Evolutionary conservation across 2,329 filamentous ascomycete species (phyloP), one percentile per base, ranked within the genome.

Genomic region (Chaetomiaceae sp.): DNA sequence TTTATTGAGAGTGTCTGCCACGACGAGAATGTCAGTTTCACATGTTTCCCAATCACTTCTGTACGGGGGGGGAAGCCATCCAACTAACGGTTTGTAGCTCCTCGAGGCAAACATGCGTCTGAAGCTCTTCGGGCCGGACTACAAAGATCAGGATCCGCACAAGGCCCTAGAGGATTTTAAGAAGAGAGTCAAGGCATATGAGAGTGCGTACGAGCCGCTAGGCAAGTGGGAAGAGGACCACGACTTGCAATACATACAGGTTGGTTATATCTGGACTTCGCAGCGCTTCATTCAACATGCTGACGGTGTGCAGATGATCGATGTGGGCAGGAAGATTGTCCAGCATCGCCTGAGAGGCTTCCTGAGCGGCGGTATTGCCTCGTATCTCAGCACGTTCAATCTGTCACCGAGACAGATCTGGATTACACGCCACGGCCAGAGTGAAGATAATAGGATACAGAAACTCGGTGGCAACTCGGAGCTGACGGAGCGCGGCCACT

Each of bases 91-190:
- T 3, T n/a, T 37, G 7, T 56, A 84, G 69, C 75, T 97, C 23
- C 77, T 97, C 33, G 91, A 97, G 69, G 89, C 91, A 16, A 97
- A 97, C 66, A 97, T 97, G 90, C 90, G 92, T 25, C 75, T 97
- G 57, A 97, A 97, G 75, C 82, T 97, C 6, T 95, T 89, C 3
- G 94, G 94, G 0, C 94, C 94, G 0, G 94, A 99, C 69, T 99
- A 99, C 74, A 89, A 87, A 64, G 89, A 90, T 67, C 95, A 96
- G 71, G 92, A 99, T 63, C 92, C 94, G 0, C 73, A 82, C 51
- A 84, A 87, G 65, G 91, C 94, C 1, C 75, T 97, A 37, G 84
- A 80, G 30, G 94, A 99, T 67, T 99, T 99, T 76, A 95, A 89
- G 73, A 86, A 89, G 70, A 88, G 94, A 56, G 91, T 99, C 13